A percentile compares a stretch with the other conserved stretches of the same genome.
Conservation (phyloP, 495 filamentous ascomycete species). For the Diplogelasinospora grovesii region DNA sequence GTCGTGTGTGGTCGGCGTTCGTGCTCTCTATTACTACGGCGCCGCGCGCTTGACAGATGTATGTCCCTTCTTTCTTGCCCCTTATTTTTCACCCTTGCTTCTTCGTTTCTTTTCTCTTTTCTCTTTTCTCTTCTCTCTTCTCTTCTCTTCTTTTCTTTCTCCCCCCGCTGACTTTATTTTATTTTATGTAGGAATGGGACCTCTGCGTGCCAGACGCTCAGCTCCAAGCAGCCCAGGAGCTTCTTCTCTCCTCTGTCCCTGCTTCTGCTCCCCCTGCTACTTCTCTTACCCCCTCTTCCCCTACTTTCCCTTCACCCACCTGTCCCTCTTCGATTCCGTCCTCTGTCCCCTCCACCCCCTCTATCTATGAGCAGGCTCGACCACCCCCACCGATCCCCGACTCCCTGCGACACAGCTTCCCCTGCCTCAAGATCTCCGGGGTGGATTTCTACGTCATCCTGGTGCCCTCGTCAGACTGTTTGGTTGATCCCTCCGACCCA, state of each 20-base stretch:
- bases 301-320: no score
- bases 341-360: no score
- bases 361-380: not conserved
- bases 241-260: no score
- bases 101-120: no score
- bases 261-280: no score
- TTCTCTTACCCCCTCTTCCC: no score
- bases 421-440: conserved; percentile 2
- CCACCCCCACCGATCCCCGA: not conserved
- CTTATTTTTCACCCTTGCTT: not conserved
- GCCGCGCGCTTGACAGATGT: conserved; percentile 1
- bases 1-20: conserved; percentile 5
- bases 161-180: not conserved
- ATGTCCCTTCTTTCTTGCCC: not conserved
- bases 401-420: conserved; percentile 5
- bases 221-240: not conserved
- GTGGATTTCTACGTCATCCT: conserved; percentile 6
- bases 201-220: conserved; percentile 6
- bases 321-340: no score
- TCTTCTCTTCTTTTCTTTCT: no score
- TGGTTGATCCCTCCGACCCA: conserved; percentile 2
- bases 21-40: conserved; percentile 3
- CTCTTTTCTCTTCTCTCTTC: no score
- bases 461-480: conserved; percentile 5
- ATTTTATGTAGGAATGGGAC: conserved; percentile 6